Base-by-base conservation (phyloP, 2,329 filamentous ascomycete genomes). In the Pyrenophora teres region DNA sequence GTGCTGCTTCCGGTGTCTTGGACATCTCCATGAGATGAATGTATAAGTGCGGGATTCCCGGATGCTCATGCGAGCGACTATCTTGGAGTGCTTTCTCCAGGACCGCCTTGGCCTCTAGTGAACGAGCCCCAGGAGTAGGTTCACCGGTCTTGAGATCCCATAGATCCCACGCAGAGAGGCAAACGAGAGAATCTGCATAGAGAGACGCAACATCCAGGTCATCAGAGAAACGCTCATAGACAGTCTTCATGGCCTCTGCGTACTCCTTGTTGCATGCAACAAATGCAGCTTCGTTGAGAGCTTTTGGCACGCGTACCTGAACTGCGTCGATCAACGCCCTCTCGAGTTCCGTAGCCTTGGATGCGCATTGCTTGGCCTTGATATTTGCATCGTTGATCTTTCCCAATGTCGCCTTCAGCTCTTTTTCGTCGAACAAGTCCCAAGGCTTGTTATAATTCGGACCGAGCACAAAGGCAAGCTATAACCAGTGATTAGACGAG, bases 381-480 rank as follows among this genome's bases (percentile, higher is more conserved):
- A 66, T 48, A 51, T 78, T 75, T 0, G 81, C 80, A 12, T 68
- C 50, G 47, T 80, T 76, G 4, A 82, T 82, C 25, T 76, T 74
- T 35, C 74, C 65, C 6, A 87, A 74, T 0, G 79, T 81, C 0
- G 64, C 70, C 9, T 77, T 70, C 4, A 87, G 75, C 57, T 92
- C 88, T 0, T 77, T 72, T 1, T 79, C 72, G 46, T 88, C 87
- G 58, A 92, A 90, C 19, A 84, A 79, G 23, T 84, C 81, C 89
- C 89, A 92, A 0, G 88, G 85, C 64, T 92, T 90, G 75, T 92
- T 90, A 71, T 89, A 87, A 65, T 93, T 92, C 3, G 89, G 89
- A 0, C 89, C 89, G 0, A 89, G 74, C 1, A 86, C 78, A 67
- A 88, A 92, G 0, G 89, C 85, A 4, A 63, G 62, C 66, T 69